Conservation (phyloP, 2,329 filamentous ascomycete genomes). For the Paradendryphiella salina region DNA sequence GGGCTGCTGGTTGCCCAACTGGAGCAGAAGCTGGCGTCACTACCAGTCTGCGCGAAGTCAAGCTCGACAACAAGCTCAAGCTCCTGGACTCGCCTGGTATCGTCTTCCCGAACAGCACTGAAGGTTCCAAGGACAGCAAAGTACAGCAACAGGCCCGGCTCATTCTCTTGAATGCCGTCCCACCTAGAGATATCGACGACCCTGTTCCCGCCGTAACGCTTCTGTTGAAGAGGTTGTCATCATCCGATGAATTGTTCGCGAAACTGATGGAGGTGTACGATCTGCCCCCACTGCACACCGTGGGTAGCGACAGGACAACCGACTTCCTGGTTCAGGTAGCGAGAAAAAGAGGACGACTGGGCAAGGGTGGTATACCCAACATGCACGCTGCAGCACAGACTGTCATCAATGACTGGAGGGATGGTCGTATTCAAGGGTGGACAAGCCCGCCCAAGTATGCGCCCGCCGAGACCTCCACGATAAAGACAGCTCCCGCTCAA, state of each 20-base stretch:
- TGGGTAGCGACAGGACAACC: constrained; percentile 75
- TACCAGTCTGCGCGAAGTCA: constrained; percentile 83
- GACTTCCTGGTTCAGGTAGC: constrained; percentile 96
- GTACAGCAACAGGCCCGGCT: constrained; percentile 79
- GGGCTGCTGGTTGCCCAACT: constrained; percentile 74
- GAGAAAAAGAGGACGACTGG: constrained; percentile 84
- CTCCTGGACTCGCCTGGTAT: constrained; percentile 93
- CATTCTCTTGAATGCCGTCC: constrained; percentile 86
- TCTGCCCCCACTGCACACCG: constrained; percentile 72
- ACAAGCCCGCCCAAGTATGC: constrained; percentile 72
- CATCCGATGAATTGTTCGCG: constrained; percentile 71
- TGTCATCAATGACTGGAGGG: constrained; percentile 94
- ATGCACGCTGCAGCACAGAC: constrained; percentile 84
- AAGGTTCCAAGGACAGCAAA: constrained; percentile 53
- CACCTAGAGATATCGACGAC: constrained; percentile 91
- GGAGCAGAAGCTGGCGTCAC: constrained; percentile 93
- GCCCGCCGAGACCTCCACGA: constrained; percentile 53
- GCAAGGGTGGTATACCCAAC: constrained; percentile 89
- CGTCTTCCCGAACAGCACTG: constrained; percentile 73
- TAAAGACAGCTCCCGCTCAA: constrained; percentile 43
- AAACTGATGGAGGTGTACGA: constrained; percentile 84
- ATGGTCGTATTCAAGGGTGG: constrained; percentile 94
- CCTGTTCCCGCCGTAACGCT: constrained; percentile 84
- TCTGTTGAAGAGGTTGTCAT: constrained; percentile 77
- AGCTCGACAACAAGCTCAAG: constrained; percentile 92